Conservation (phyloP, 768 basidiomycete species). For the Panaeolus cyanescens region DNA sequence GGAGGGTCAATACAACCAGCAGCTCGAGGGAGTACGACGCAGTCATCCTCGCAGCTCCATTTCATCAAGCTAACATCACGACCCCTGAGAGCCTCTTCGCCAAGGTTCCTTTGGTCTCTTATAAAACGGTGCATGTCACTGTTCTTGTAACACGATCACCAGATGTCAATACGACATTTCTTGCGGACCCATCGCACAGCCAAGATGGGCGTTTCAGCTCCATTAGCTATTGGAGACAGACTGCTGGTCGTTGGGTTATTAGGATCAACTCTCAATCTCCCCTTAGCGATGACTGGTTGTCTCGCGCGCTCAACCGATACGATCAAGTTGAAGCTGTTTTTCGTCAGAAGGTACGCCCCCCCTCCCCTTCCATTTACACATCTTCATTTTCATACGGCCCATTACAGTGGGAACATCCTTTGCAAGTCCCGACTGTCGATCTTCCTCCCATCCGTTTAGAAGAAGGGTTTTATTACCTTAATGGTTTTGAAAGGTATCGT, state of each 20-base stretch:
- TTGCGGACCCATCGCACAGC: not conserved
- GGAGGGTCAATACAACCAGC: not conserved
- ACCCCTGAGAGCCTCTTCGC: not conserved
- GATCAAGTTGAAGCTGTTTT: not conserved
- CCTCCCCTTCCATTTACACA: not conserved
- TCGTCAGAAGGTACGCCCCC: not conserved
- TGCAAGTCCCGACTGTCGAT: not conserved
- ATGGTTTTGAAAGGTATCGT: not conserved
- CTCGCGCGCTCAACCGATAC: not conserved
- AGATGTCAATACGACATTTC: not conserved
- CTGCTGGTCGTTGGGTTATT: not conserved
- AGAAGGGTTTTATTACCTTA: not conserved
- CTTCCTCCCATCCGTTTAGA: not conserved
- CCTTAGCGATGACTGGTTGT: not conserved
- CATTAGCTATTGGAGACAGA: not conserved
- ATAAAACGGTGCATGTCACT: not conserved
- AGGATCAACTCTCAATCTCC: not conserved
- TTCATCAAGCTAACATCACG: not conserved
- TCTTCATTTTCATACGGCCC: no score
- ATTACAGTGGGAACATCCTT: not conserved
- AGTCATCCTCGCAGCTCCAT: not conserved
- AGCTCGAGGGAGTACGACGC: not conserved
- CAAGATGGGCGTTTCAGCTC: not conserved
- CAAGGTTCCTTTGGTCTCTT: not conserved
- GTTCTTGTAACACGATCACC: not conserved